phyloP scores from a whole-genome alignment of 225 moss, liverwort and hornwort genomes.

The Anthoceros angustus region DNA sequence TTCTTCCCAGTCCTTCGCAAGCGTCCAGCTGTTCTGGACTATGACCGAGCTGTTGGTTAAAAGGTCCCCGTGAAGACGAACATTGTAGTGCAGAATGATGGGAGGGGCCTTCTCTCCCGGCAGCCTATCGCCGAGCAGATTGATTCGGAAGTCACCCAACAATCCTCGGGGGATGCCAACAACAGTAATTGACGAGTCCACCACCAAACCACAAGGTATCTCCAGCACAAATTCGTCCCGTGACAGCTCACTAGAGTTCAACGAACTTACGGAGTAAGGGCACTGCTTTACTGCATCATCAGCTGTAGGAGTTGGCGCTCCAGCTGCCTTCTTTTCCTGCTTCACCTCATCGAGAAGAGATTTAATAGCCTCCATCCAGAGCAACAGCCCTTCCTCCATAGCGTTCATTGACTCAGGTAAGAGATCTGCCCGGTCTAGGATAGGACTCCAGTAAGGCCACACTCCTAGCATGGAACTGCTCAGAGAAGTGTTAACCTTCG shows the following conservation, averaged over 20 bases:
- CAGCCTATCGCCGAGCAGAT: conserved; percentile 19
- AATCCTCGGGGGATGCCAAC: conserved; percentile 17
- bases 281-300: conserved; percentile 15
- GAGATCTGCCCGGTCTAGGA: conserved; percentile 26
- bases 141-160: conserved; percentile 17
- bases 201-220: conserved; percentile 29
- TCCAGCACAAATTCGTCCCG: conserved; percentile 5
- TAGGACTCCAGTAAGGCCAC: conserved; percentile 24
- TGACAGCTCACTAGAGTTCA: conserved; percentile 12
- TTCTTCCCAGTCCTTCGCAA: conserved; percentile 39
- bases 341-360: conserved; percentile 6
- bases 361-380: conserved; percentile 21
- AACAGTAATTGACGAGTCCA: conserved; percentile 31
- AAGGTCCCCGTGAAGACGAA: conserved; percentile 25
- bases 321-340: conserved; percentile 9
- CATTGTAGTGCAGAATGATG: conserved; percentile 30
- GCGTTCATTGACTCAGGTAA: conserved; percentile 17
- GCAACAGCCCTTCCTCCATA: conserved; percentile 22
- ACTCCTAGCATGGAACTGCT: conserved; percentile 11
- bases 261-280: conserved; percentile 18
- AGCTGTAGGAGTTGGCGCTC: background rate
- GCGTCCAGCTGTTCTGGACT: conserved; percentile 40
- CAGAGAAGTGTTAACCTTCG: background rate
- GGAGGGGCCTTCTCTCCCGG: conserved; percentile 15
- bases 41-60: conserved; percentile 27